A percentile compares a stretch with the other conserved stretches of the same genome.
Evolutionary conservation across 768 basidiomycete genomes (phyloP).

Genomic region (Peribolospora baueri): DNA sequence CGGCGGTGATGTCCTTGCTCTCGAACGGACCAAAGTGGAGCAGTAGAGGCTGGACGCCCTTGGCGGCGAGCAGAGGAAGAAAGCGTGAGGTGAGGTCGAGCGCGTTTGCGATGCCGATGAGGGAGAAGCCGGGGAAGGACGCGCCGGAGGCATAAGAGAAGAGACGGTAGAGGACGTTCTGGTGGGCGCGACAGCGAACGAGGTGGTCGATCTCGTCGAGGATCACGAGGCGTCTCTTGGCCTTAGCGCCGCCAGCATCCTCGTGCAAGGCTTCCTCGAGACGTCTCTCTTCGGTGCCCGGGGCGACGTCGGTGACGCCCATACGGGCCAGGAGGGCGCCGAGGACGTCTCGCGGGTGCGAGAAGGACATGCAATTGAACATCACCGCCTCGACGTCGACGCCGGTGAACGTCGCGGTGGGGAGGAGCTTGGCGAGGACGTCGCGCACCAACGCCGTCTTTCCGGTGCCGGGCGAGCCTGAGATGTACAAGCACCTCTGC

Average conservation of each 20-base stretch:
- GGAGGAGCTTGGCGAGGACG: slow-evolving; percentile 23
- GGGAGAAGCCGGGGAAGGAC: slow-evolving; percentile 28
- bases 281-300: slow-evolving; percentile 15
- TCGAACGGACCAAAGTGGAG: too few relatives aligned
- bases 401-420: slow-evolving; percentile 20
- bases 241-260: slow-evolving; percentile 10
- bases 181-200: slow-evolving; percentile 14
- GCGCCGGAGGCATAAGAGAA: slow-evolving; percentile 41
- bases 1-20: too few relatives aligned
- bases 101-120: slow-evolving; percentile 72
- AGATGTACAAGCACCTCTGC: slow-evolving; percentile 47
- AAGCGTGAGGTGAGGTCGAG: slow-evolving; percentile 47
- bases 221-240: slow-evolving; percentile 25
- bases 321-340: slow-evolving; percentile 39
- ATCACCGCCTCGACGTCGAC: slow-evolving; percentile 26
- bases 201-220: slow-evolving; percentile 76
- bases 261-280: slow-evolving; percentile 25
- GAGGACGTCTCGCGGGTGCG: slow-evolving; percentile 33
- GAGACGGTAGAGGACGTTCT: slow-evolving; percentile 33
- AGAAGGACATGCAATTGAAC: slow-evolving; percentile 61
- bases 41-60: slow-evolving; percentile 18
- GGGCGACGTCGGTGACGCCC: slow-evolving; percentile 11
- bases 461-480: slow-evolving; percentile 77
- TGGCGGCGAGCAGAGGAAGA: slow-evolving; percentile 10
- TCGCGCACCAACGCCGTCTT: slow-evolving; percentile 66